Conservation (phyloP, 768 basidiomycete species). For the Suillus placidus region DNA sequence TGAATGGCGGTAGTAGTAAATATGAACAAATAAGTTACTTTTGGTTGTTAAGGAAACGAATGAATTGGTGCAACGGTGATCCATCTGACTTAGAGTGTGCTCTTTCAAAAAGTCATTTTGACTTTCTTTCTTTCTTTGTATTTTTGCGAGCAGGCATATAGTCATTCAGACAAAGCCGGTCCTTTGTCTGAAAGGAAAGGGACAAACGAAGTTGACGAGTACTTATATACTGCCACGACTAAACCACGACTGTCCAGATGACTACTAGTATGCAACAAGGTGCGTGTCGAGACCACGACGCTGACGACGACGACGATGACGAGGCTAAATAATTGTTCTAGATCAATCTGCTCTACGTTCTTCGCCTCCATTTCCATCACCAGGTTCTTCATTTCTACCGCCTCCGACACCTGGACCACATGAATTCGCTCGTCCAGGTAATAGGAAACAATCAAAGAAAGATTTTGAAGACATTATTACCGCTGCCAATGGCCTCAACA, state of each 20-base stretch:
- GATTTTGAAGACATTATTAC: constrained; percentile 13
- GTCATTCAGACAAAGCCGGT: constrained; percentile 15
- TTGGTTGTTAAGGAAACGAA: constrained; percentile 5
- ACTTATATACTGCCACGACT: constrained; percentile 13
- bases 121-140: background rate
- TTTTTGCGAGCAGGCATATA: background rate
- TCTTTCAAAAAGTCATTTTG: constrained; percentile 5
- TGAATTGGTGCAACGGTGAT: background rate
- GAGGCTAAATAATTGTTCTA: constrained; percentile 17
- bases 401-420: constrained; percentile 68
- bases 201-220: constrained; percentile 1
- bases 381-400: constrained; percentile 67
- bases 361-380: constrained; percentile 57
- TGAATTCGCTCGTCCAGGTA: constrained; percentile 59
- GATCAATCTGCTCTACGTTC: constrained; percentile 42
- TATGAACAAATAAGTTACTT: constrained; percentile 11
- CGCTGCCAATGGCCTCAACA: constrained; percentile 8
- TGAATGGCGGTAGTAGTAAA: constrained; percentile 21
- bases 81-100: constrained; percentile 1
- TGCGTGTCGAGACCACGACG: background rate
- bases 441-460: constrained; percentile 27
- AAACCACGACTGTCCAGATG: constrained; percentile 9
- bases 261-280: constrained; percentile 13
- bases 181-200: constrained; percentile 6
- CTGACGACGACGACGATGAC: background rate